These are phyloP conservation scores for Scheffersomyces parashehatae DNA, from an alignment of 1,139 yeast species.

Conservation along the genomic window DNA sequence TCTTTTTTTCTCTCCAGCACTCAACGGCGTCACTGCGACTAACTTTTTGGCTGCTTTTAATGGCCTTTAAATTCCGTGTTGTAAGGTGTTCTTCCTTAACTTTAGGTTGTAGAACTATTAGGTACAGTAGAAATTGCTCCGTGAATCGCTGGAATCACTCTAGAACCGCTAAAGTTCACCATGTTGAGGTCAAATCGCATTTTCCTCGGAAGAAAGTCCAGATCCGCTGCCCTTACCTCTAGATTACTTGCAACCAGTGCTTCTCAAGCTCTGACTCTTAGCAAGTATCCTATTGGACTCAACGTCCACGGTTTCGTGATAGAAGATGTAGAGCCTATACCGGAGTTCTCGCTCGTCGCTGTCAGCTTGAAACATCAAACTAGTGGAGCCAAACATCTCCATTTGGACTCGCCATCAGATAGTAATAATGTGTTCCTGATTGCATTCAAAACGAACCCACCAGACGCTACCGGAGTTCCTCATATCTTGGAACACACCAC, in stretches of 20 bases:
- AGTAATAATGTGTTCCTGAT: conserved; percentile 84
- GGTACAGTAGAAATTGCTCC: no score
- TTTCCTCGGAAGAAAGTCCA: no score
- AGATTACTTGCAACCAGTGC: conserved; percentile 2
- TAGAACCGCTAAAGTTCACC: no score
- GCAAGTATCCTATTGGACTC: conserved; percentile 64
- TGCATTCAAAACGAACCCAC: conserved; percentile 92
- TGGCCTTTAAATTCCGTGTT: no score
- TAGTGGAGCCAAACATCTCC: conserved; percentile 82
- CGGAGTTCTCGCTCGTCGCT: conserved; percentile 82
- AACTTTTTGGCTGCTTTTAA: no score
- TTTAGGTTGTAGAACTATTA: no score
- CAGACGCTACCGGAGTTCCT: conserved; percentile 91
- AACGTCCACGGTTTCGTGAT: conserved; percentile 65
- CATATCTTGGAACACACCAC: conserved; percentile 96
- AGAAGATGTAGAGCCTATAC: conserved; percentile 64
- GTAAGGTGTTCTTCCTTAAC: no score
- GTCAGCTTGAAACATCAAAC: conserved; percentile 64
- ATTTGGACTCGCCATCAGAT: conserved; percentile 74
- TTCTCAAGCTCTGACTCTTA: conserved; percentile 17
- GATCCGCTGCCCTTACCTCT: no score
- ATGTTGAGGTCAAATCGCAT: no score
- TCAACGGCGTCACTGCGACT: no score
- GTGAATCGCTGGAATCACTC: no score
- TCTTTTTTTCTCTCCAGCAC: no score